Evolutionary conservation across 805 yeast species (phyloP).

Genomic region (Yarrowia sp.): DNA sequence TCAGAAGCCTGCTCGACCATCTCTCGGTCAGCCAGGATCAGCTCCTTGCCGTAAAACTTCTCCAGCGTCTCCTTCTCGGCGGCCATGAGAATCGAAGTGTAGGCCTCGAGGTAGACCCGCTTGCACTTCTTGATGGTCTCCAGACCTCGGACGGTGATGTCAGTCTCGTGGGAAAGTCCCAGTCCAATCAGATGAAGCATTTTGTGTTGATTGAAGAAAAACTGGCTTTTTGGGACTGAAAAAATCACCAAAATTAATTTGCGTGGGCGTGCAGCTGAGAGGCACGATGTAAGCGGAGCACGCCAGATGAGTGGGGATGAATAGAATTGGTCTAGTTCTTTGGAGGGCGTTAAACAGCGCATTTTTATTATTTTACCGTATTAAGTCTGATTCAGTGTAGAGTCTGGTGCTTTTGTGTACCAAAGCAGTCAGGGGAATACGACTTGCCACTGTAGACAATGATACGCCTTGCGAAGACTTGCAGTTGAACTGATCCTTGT

Average conservation of each 20-base stretch:
- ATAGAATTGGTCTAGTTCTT: too few species aligned
- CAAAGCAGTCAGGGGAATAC: too few species aligned
- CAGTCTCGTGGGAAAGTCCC: conserved; percentile 84
- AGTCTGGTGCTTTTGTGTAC: too few species aligned
- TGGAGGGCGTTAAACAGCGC: too few species aligned
- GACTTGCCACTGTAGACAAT: too few species aligned
- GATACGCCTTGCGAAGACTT: too few species aligned
- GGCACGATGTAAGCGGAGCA: neutral
- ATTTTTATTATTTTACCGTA: too few species aligned
- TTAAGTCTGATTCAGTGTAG: too few species aligned
- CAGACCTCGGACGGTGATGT: conserved; percentile 91
- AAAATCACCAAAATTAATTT: conserved; percentile 7
- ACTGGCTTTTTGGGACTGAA: neutral
- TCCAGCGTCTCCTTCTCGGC: conserved; percentile 75
- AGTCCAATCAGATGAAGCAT: conserved; percentile 92
- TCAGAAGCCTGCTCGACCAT: conserved; percentile 89
- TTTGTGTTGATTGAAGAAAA: conserved; percentile 22
- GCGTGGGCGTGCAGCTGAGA: conserved; percentile 5
- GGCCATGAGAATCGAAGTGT: conserved; percentile 93
- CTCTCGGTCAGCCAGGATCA: conserved; percentile 90
- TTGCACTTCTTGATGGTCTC: conserved; percentile 79
- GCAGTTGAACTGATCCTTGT: too few species aligned
- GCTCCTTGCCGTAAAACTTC: conserved; percentile 78
- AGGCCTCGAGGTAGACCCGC: conserved; percentile 92
- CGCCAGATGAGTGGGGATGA: neutral